Conservation (phyloP, 495 filamentous ascomycete genomes). For the Talaromyces wortmannii region DNA sequence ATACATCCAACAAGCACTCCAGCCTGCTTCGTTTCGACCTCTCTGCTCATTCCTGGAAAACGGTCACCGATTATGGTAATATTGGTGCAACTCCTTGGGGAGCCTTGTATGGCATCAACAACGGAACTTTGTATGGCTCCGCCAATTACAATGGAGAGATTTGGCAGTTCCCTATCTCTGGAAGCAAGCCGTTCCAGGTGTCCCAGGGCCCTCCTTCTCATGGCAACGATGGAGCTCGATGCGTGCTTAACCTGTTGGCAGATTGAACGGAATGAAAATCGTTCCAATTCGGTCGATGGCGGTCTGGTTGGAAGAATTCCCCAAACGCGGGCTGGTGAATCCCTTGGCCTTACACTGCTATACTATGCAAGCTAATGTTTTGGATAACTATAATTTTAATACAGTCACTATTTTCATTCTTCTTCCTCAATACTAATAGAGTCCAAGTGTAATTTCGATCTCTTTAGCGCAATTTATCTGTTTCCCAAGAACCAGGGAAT, state of each 20-base stretch:
- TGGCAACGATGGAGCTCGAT: background rate
- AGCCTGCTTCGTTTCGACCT: background rate
- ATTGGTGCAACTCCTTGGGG: slow-evolving; percentile 25
- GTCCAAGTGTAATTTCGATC: no score
- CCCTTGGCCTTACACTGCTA: no score
- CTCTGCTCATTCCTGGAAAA: background rate
- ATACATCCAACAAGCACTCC: background rate
- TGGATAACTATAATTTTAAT: no score
- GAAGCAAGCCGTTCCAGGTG: background rate
- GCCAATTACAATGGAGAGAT: slow-evolving; percentile 1
- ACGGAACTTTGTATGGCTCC: slow-evolving; percentile 2
- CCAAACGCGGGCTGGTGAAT: no score
- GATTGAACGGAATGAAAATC: background rate
- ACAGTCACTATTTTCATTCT: no score
- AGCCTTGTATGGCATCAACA: slow-evolving; percentile 8
- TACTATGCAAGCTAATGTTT: no score
- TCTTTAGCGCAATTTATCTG: no score
- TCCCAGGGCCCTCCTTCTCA: slow-evolving; percentile 1
- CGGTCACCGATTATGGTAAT: slow-evolving; percentile 14
- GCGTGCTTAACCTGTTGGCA: background rate
- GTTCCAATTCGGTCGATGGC: no score
- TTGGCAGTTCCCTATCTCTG: background rate
- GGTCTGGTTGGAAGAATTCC: no score
- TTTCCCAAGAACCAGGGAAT: no score
- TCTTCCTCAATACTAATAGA: no score